Base-by-base conservation (phyloP, 2,329 filamentous ascomycete genomes). In the Colletotrichum chrysophilum region DNA sequence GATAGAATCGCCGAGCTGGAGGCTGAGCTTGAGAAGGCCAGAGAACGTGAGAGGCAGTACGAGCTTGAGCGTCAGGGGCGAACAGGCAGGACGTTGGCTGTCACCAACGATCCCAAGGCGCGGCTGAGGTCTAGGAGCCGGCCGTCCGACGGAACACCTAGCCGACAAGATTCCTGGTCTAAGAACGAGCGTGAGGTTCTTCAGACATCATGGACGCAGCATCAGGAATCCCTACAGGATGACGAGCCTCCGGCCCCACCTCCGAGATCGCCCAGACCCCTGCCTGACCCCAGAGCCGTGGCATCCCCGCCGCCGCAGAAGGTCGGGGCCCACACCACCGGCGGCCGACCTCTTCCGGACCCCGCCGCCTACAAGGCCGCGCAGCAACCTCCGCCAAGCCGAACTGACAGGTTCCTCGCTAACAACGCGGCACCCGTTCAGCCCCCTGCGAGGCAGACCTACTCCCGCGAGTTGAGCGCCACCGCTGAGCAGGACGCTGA, bases 121-220 rank as follows among this genome's bases (percentile, higher is more conserved):
- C 78, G 83, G 58, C 78, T 81, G 34, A 75, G 77, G 21, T 83
- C 80, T 26, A 79, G 79, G 72, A 79, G 79, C 60, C 80, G 80
- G 38, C 77, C 77, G 18, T 80, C 87, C 8, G 73, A 75, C 21
- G 73, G 73, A 38, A 73, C 73, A 5, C 86, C 90, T 81, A 84
- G 90, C 84, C 84, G 93, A 80, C 86, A 93, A 82, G 85, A 94
- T 82, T 89, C 94, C 77, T 94, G 92, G 91, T 84, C 91, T 77
- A 85, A 85, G 70, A 90, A 93, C 78, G 93, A 95, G 82, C 90
- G 90, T 60, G 92, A 94, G 61, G 89, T 91, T 60, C 85, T 94
- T 18, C 89, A 89, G 30, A 90, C 90, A 61, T 88, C 91, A 58
- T 86, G 86, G 86, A 84, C 84, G 30, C 83, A 86, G 48, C 84